Conservation (phyloP, 495 filamentous ascomycete species). For the Podospora comata region DNA sequence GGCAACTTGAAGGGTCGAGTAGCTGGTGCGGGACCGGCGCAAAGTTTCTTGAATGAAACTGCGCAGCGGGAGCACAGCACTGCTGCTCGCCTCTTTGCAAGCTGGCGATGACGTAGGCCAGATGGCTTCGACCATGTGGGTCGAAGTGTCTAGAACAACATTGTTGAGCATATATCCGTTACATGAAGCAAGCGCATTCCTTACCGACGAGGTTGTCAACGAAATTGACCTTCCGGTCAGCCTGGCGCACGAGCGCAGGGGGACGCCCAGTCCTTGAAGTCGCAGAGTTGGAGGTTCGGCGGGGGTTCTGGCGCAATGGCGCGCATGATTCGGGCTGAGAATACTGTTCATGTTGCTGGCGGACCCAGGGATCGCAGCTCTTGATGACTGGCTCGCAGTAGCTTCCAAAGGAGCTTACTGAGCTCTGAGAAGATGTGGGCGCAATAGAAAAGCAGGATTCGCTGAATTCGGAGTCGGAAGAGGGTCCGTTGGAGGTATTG, state of each 20-base stretch:
- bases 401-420: constrained; percentile 32
- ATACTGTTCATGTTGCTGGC: constrained; percentile 24
- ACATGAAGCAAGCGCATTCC: constrained; percentile 33
- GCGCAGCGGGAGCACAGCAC: constrained; percentile 81
- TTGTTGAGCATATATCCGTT: neutral
- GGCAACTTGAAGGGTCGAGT: constrained; percentile 94
- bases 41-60: constrained; percentile 98
- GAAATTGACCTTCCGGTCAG: constrained; percentile 90
- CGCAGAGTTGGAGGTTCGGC: constrained; percentile 61
- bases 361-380: constrained; percentile 32
- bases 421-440: constrained; percentile 29
- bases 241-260: constrained; percentile 81
- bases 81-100: constrained; percentile 53
- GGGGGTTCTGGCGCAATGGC: constrained; percentile 76
- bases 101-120: constrained; percentile 78
- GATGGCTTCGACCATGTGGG: constrained; percentile 94
- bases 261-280: constrained; percentile 63
- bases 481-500: constrained; percentile 31
- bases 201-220: constrained; percentile 99
- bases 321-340: constrained; percentile 52
- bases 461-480: constrained; percentile 42
- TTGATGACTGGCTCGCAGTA: constrained; percentile 28
- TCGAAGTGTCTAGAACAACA: constrained; percentile 72
- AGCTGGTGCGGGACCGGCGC: constrained; percentile 89
- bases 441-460: constrained; percentile 38